Evolutionary conservation across 1,284 basidiomycete species (phyloP), one percentile per base, ranked within the genome.

Genomic region (Pholiota adiposa): DNA sequence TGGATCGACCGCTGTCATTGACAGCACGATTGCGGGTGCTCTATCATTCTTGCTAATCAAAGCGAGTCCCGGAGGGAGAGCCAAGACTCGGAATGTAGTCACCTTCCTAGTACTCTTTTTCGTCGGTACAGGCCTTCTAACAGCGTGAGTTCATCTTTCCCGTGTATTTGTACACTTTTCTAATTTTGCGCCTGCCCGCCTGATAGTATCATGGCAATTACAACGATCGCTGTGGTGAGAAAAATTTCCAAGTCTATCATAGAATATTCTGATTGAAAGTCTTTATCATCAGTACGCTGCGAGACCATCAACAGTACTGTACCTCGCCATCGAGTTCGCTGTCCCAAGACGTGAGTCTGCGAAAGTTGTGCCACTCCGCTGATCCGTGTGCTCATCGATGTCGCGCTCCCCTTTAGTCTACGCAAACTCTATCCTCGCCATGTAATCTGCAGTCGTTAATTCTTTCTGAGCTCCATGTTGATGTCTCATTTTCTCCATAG

Each of bases 261-360:
- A 31, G 25, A 43, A 41, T 25, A 11, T 29, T 40, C 3, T 51
- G 8, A 43, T 31, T n/a, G 11, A 18, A 25, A n/a, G 8, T 23
- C 18, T 56, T 29, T 48, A 14, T 23, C 18, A 33, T 18, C 31
- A 58, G 56, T 58, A 58, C 21, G 50, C 49, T 31, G 16, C 41
- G 19, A 34, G 41, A 31, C 56, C 56, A 23, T 58, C 56, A 18
- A 58, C 56, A 11, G 56, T 52, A 0, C 31, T 58, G 14, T 58
- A 58, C 23, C 56, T 58, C 27, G 29, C 56, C 5, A 52, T 58
- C n/a, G 56, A 58, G 41, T 58, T 58, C 23, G 48, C 56, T 4
- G 50, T 51, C 8, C 56, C 56, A 44, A 44, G 50, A 12, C 23
- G 56, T 58, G 19, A 44, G 56, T 46, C 7, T n/a, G 3, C 3